Conservation (phyloP, 805 yeast species). For the Saccharomycopsis babjevae region DNA sequence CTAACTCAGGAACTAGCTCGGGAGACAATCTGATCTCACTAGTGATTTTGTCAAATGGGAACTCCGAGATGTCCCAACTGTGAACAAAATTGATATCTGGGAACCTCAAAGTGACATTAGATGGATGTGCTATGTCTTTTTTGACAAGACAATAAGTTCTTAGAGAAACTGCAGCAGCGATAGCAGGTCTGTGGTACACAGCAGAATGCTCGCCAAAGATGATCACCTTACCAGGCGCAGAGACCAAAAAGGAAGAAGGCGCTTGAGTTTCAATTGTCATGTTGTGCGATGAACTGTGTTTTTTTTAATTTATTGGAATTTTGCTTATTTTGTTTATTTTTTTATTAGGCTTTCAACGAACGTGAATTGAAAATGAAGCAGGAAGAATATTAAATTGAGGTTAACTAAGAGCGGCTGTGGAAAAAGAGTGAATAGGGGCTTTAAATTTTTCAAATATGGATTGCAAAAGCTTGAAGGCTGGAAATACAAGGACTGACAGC, state of each 20-base stretch:
- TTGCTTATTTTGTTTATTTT: background rate
- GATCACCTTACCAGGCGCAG: conserved; percentile 96
- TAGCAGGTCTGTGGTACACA: conserved; percentile 86
- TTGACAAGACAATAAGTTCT: conserved; percentile 71
- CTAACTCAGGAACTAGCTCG: conserved; percentile 51
- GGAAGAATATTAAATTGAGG: no score
- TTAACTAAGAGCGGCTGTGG: no score
- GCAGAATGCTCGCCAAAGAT: conserved; percentile 96
- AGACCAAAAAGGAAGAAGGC: conserved; percentile 51
- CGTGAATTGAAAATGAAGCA: no score
- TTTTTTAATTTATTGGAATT: background rate
- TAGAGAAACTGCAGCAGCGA: conserved; percentile 87
- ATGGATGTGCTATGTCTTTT: conserved; percentile 29
- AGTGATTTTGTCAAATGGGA: conserved; percentile 45
- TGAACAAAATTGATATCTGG: conserved; percentile 69
- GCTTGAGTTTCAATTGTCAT: background rate
- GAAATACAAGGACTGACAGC: no score
- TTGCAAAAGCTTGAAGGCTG: no score
- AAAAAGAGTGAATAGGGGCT: no score
- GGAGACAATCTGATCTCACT: conserved; percentile 30
- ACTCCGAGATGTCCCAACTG: conserved; percentile 48
- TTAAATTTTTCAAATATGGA: no score
- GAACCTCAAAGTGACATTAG: conserved; percentile 54
- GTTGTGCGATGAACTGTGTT: background rate
- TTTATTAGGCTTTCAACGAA: background rate